Base-by-base conservation (phyloP, 163 green algal species). In the Trebouxia gelatinosa region DNA sequence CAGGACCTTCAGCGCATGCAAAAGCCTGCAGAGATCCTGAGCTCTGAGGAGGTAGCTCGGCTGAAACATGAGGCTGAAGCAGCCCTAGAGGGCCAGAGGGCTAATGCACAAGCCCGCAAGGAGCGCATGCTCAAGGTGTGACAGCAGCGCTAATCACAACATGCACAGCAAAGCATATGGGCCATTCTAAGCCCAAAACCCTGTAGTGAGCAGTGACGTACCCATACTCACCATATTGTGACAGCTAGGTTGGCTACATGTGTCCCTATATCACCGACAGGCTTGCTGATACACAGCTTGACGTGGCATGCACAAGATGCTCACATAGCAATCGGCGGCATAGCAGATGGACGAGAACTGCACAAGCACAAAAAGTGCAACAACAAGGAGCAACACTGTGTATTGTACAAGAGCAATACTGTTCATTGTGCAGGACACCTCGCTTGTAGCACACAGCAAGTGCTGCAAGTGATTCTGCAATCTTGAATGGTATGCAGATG, bases 81-180 rank as follows among this genome's bases (percentile, higher is more conserved):
- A n/a, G 70, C 71, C 51, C 80, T 84, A 1, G 85, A 89, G 62
- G 62, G 83, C 46, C 82, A 89, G n/a, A 82, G 86, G 38, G 85
- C 84, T 23, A 79, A 88, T 9, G 84, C 84, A 9, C 87, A 90
- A 29, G 85, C 85, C 26, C 87, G 88, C 64, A 94, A 95, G 79
- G 82, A 91, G 74, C 87, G 84, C n/a, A 93, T 94, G 91, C 75
- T 93, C 61, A 61, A 78, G 64, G 67, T 82, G 26, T 34, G 50
- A 23, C 13, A 37, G n/a, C 17, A 31, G 40, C 28, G 28, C 29
- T 23, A 43, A 78, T 29, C 19, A 13, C 29, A 58, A 77, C 38
- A 19, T 46, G 40, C 28, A 28, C 34, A 1, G 28, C 2, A 5
- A 39, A 61, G 4, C 26, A 61, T 7, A 57, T 19, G 2, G 1